Base-by-base conservation (phyloP, 345 rosid species). In the Lepidium didymum region DNA sequence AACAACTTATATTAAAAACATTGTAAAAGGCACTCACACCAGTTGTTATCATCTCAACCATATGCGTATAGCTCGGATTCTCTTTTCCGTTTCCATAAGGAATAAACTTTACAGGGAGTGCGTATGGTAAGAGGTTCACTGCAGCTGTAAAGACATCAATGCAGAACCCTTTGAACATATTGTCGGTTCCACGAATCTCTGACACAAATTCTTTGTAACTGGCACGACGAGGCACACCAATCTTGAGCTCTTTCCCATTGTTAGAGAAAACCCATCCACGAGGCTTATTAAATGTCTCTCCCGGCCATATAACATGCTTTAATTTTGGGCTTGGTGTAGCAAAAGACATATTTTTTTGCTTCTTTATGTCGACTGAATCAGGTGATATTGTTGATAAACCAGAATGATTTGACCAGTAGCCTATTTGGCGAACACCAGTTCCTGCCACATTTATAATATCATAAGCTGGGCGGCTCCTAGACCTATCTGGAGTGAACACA, bases 181-280 rank as follows among this genome's bases (percentile, higher is more conserved):
- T 68, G 18, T 84, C 73, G 14, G 85, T 83, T 70, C 90, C 92
- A n/a, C 64, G 81, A 19, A 76, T 81, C 72, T 69, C 84, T 3
- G 99, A 74, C 53, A 90, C 92, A 72, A 88, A 94, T 79, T 90
- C 97, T 53, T 73, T 79, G 76, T 75, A 90, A 75, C 97, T 78
- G 38, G 72, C 83, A 12, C 97, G 89, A 75, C 77, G 62, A 0
- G 99, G 99, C 62, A 90, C 97, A 9, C 91, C 99, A 10, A 94
- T 83, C 78, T 73, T 81, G 69, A 94, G 76, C 50, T 74, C 90
- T 76, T 86, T 87, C 77, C 99, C 99, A 58, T 86, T 88, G 81
- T 85, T 87, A 2, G 97, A 86, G 43, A 94, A 90, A 49, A 84
- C 99, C 97, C 99, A 94, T 69, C 99, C 99, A 8, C 95, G 94